Conservation (phyloP, 1,284 basidiomycete species). For the Peniophora sp. region DNA sequence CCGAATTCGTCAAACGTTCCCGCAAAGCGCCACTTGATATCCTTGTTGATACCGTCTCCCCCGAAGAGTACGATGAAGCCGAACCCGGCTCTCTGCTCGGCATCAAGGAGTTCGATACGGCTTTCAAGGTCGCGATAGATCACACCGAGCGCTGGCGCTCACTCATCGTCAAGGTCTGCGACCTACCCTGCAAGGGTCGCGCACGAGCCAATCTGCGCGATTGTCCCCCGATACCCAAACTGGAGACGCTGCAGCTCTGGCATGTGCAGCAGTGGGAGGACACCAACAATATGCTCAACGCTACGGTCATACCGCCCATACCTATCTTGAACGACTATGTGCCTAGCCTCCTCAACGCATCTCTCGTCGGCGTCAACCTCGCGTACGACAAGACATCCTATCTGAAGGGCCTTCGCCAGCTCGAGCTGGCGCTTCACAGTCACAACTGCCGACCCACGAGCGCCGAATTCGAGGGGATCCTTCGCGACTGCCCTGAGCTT, state of each 20-base stretch:
- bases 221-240: conserved; percentile 40
- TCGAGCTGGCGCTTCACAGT: conserved; percentile 54
- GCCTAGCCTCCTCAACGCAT: conserved; percentile 42
- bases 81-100: conserved; percentile 38
- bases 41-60: conserved; percentile 45
- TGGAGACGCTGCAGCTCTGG: conserved; percentile 53
- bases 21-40: conserved; percentile 37
- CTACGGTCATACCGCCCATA: conserved; percentile 49
- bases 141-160: conserved; percentile 46
- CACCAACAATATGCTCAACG: conserved; percentile 39
- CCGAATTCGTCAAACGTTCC: conserved; percentile 35
- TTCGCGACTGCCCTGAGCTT: conserved; percentile 38
- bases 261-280: conserved; percentile 51
- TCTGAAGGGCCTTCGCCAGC: conserved; percentile 35
- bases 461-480: conserved; percentile 42
- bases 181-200: conserved; percentile 43
- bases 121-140: conserved; percentile 40
- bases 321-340: conserved; percentile 42
- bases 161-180: conserved; percentile 49
- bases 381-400: conserved; percentile 49
- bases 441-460: conserved; percentile 49
- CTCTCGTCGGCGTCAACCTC: conserved; percentile 56
- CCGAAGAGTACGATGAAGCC: conserved; percentile 26
- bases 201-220: conserved; percentile 41
- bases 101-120: conserved; percentile 31